Percentiles rank a stretch among this genome's conserved stretches.
phyloP scores from a whole-genome alignment of 208 protist genomes.

The Trypanosoma lewisi region DNA sequence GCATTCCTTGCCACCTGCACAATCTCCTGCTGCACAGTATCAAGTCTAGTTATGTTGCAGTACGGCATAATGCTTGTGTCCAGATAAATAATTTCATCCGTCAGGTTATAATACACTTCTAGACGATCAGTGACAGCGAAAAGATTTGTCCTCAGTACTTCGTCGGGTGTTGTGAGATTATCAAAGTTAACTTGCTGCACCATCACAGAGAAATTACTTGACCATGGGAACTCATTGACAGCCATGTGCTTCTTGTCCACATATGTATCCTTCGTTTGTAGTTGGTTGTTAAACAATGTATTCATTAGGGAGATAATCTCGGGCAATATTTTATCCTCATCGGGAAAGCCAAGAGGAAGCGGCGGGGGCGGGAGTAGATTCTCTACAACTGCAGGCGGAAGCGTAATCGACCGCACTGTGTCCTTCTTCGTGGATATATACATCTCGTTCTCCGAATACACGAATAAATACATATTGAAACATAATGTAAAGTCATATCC shows the following conservation, averaged over 20 bases:
- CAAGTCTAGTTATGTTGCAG: constrained; percentile 48
- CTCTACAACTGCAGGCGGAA: constrained; percentile 32
- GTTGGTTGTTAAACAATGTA: constrained; percentile 25
- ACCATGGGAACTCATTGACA: constrained; percentile 36
- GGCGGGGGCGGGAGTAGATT: constrained; percentile 23
- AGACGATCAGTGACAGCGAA: constrained; percentile 24
- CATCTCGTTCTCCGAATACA: constrained; percentile 37
- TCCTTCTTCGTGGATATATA: constrained; percentile 32
- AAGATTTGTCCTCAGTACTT: constrained; percentile 24
- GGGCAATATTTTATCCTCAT: constrained; percentile 22
- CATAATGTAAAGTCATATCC: constrained; percentile 39
- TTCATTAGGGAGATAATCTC: constrained; percentile 29
- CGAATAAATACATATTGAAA: constrained; percentile 38
- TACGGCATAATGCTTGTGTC: constrained; percentile 53
- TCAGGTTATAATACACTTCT: constrained; percentile 54
- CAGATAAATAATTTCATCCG: constrained; percentile 43
- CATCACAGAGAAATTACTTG: constrained; percentile 36
- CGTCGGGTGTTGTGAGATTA: constrained; percentile 17
- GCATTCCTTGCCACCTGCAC: constrained; percentile 23
- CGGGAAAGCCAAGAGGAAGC: constrained; percentile 42
- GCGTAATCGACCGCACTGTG: constrained; percentile 37
- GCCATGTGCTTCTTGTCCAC: constrained; percentile 17
- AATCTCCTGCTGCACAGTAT: constrained; percentile 28
- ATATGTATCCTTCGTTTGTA: constrained; percentile 22
- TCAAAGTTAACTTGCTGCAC: constrained; percentile 48